Conservation (phyloP, 1,284 basidiomycete species). For the Phylloporus gajari region DNA sequence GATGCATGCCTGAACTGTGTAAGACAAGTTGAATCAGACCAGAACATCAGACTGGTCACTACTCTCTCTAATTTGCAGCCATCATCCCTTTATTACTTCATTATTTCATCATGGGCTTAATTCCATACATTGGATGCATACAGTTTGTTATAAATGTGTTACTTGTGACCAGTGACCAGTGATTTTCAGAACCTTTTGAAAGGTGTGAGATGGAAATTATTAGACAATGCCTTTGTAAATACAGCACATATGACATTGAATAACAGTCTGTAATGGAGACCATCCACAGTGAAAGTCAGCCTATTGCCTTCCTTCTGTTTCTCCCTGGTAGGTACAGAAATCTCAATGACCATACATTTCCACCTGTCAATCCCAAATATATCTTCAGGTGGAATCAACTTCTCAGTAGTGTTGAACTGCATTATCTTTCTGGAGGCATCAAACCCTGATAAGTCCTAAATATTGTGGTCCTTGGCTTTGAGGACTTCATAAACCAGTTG, state of each 20-base stretch:
- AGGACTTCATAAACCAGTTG: conserved; percentile 6
- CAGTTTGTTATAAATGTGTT: neutral
- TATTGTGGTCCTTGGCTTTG: conserved; percentile 7
- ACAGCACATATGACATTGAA: neutral
- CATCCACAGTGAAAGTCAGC: neutral
- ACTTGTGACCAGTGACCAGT: neutral
- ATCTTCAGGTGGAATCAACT: neutral
- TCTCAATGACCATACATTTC: neutral
- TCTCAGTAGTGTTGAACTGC: neutral
- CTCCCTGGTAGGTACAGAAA: neutral
- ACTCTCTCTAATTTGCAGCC: too few species aligned
- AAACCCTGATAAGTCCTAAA: neutral
- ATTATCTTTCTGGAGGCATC: neutral
- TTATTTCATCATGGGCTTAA: neutral
- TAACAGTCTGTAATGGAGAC: neutral
- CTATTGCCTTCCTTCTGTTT: neutral
- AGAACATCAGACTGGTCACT: neutral
- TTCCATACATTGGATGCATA: conserved; percentile 2
- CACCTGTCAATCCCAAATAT: conserved; percentile 4
- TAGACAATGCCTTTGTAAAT: neutral
- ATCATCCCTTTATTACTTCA: too few species aligned
- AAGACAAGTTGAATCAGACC: conserved; percentile 3
- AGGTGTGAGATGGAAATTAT: neutral
- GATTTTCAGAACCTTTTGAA: conserved; percentile 4
- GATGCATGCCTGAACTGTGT: neutral